A percentile compares a stretch with the other conserved stretches of the same genome.
Conservation (phyloP, 1,284 basidiomycete genomes). For the Rhodotorula glutinis region DNA sequence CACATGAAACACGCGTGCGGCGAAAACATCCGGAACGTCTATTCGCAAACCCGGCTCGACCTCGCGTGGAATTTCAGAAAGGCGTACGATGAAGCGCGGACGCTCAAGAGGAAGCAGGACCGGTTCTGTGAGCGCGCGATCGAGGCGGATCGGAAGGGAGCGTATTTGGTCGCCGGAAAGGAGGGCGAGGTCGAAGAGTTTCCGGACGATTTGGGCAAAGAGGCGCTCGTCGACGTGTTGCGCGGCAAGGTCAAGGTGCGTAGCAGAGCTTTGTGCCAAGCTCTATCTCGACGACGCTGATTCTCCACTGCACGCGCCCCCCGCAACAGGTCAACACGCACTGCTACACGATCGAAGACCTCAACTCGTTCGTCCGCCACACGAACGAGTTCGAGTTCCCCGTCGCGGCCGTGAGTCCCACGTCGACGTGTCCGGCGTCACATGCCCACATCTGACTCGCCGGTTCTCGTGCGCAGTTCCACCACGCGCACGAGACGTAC, state of each 20-base stretch:
- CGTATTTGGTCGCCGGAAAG: conserved; percentile 10
- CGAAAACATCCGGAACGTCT: conserved; percentile 54
- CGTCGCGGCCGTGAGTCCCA: conserved; percentile 43
- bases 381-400: conserved; percentile 77
- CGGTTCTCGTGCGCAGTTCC: background rate
- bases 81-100: conserved; percentile 68
- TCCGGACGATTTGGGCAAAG: conserved; percentile 76
- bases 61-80: conserved; percentile 59
- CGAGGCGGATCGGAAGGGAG: conserved; percentile 50
- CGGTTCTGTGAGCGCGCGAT: conserved; percentile 62
- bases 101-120: conserved; percentile 72
- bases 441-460: background rate
- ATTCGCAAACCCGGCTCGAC: conserved; percentile 56
- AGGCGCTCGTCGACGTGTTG: conserved; percentile 80
- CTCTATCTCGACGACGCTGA: too few species aligned
- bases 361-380: conserved; percentile 61
- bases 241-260: conserved; percentile 64
- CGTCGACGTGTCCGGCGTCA: too few species aligned
- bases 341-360: conserved; percentile 55
- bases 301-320: too few species aligned
- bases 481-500: conserved; percentile 55
- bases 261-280: too few species aligned
- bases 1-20: conserved; percentile 24
- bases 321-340: conserved; percentile 11
- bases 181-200: conserved; percentile 54